Base-by-base conservation (phyloP, 768 basidiomycete species). In the Tricholoma bakamatsutake region DNA sequence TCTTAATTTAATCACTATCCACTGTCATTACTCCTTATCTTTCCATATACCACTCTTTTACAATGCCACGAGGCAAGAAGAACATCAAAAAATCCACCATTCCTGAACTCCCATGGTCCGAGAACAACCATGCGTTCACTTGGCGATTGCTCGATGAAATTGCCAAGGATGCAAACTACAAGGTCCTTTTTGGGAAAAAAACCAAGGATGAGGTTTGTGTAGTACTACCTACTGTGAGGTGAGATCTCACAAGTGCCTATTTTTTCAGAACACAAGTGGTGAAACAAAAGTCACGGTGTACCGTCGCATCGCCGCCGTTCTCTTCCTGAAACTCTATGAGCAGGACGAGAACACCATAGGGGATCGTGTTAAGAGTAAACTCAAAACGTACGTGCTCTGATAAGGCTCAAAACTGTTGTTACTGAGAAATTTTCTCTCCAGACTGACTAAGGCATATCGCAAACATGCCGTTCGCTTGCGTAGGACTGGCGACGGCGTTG, bases 251-350 rank as follows among this genome's bases (percentile, higher is more conserved):
- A n/a, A n/a, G n/a, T n/a, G n/a, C n/a, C n/a, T n/a, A 45, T n/a
- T 21, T 24, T 10, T 15, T 17, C 43, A 68, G 67, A 64, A 66
- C 34, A 67, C 62, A n/a, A 62, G 57, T 55, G 64, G 61, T 4
- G 62, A 67, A 27, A 56, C 52, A 3, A 66, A 65, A 47, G 57
- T 52, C 30, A 54, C 31, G 6, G 64, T 64, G 8, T 65, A 52
- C 59, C 59, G 61, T 35, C 35, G 64, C 12, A 64, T 69, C 18
- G 66, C 60, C 1, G 21, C 56, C 6, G 50, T 34, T 24, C 18
- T 68, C 0, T 52, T 66, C 9, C 64, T 63, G 5, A 61, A 62
- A 10, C 17, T 55, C 34, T 61, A 47, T 50, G 30, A 15, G 8
- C 30, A 55, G 15, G 50, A 64, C 54, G 34, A 42, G 7, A 61